A percentile compares a stretch with the other conserved stretches of the same genome.
Evolutionary conservation across 768 basidiomycete genomes (phyloP).

Genomic region (Xerocomellus intermedius): DNA sequence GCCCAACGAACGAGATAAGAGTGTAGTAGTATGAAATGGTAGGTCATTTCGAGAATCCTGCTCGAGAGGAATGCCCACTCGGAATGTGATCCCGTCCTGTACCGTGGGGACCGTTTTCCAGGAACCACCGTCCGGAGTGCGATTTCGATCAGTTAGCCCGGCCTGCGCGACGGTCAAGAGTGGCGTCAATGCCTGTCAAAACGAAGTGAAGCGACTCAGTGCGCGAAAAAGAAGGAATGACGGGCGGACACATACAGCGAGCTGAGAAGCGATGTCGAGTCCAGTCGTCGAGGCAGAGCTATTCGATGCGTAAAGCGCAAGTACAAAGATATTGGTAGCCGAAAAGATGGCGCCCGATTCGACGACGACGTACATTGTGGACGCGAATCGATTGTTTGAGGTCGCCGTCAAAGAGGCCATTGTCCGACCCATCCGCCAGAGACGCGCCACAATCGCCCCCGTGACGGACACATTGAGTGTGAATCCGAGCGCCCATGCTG

Average conservation of each 20-base stretch:
- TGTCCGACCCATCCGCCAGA: background rate
- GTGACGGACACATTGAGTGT: background rate
- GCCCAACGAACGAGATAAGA: background rate
- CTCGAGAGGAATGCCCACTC: background rate
- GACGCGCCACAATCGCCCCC: background rate
- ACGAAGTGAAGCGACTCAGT: background rate
- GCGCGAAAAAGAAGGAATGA: background rate
- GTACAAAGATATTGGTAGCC: background rate
- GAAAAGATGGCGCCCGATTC: background rate
- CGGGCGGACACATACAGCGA: background rate
- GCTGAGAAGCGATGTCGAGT: background rate
- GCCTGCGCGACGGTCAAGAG: slow-evolving; percentile 1
- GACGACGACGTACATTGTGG: background rate
- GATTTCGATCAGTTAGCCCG: background rate
- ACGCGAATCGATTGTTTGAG: background rate
- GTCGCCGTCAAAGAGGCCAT: background rate
- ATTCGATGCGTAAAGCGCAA: background rate
- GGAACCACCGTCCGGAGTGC: background rate
- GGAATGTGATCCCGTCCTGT: background rate
- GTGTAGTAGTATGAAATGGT: background rate
- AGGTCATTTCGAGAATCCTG: background rate
- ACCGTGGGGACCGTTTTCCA: background rate
- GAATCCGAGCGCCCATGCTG: background rate
- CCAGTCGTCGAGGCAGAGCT: background rate
- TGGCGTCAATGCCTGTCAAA: background rate